Evolutionary conservation across 139 green algal genomes (phyloP).

Genomic region (Raphidocelis subcapitata): DNA sequence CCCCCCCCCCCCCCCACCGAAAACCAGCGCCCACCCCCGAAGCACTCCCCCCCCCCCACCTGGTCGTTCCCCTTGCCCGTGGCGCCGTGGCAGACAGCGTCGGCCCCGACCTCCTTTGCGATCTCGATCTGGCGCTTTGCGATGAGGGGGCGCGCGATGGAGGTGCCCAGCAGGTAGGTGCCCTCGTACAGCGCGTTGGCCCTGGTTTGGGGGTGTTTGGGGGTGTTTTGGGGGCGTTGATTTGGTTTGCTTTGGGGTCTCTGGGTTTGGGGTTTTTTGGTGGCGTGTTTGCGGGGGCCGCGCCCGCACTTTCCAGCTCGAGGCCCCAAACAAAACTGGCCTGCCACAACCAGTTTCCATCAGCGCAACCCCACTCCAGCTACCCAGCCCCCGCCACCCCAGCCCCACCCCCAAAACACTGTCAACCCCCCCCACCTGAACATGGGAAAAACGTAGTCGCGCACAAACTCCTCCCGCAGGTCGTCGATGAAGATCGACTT

Average conservation of each 20-base stretch:
- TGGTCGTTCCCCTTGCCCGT: constrained; percentile 99
- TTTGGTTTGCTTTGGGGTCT: too few relatives aligned
- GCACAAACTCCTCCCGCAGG: constrained; percentile 97
- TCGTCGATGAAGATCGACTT: constrained; percentile 99
- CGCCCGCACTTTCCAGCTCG: too few relatives aligned
- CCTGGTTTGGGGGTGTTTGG: too few relatives aligned
- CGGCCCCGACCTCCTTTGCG: constrained; percentile 87
- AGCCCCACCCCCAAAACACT: background rate
- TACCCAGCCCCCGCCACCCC: too few relatives aligned
- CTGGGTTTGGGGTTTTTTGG: too few relatives aligned
- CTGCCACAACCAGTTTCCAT: too few relatives aligned
- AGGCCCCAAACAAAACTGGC: background rate
- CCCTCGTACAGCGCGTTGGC: constrained; percentile 98
- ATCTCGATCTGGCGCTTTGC: constrained; percentile 99
- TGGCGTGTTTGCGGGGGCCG: too few relatives aligned
- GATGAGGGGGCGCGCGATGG: constrained; percentile 97
- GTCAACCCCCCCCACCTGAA: too few relatives aligned
- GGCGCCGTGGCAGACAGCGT: constrained; percentile 97
- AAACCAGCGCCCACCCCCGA: too few relatives aligned
- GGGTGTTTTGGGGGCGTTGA: too few relatives aligned
- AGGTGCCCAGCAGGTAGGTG: constrained; percentile 98
- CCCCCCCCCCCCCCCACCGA: too few relatives aligned
- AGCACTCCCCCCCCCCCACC: constrained; percentile 29
- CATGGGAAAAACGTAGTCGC: constrained; percentile 98
- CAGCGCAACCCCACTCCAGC: too few relatives aligned